Evolutionary conservation across 768 basidiomycete species (phyloP), one percentile per base, ranked within the genome.

Genomic region (Auricularia cornea): DNA sequence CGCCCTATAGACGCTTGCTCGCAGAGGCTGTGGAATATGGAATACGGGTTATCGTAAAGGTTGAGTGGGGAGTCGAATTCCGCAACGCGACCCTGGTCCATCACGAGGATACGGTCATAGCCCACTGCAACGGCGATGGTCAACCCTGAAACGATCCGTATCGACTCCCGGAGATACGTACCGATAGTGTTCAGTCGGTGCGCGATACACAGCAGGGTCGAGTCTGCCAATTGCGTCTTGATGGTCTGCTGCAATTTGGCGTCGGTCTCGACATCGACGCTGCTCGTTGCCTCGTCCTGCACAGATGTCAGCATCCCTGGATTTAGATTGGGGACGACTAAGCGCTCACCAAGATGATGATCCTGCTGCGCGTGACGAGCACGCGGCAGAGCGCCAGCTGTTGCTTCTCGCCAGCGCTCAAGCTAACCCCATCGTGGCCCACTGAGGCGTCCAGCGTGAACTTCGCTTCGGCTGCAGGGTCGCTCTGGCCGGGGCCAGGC

Each of bases 31-130:
- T 87, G 78, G 78, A 90, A 90, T 60, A 89, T 84, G 2, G 87
- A 89, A 61, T 79, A 78, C 59, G 80, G 74, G 63, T 78, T 79
- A 69, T 86, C 82, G 67, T 84, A 84, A 3, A 91, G 80, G 65
- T 79, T 80, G 48, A 87, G 77, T 3, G 90, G 89, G 2, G 86
- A 86, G 72, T 90, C 89, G 69, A 84, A 89, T 72, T 91, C 89
- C 11, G 84, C 85, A 3, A 90, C 82, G 33, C 75, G 68, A 3
- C 90, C 89, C 30, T 78, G 70, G 67, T 88, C 84, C 85, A 92
- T 87, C 54, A 90, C 88, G 20, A 92, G 74, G 26, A 90, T 79
- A 26, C 84, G 79, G 68, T 89, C 86, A 66, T 86, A 89, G 68
- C 88, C 82, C 0, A 79, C 84, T 84, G 56, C 3, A 65, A 40